Evolutionary conservation across 129 eudicot genomes (phyloP).

Genomic region (Flaveria trinervia): DNA sequence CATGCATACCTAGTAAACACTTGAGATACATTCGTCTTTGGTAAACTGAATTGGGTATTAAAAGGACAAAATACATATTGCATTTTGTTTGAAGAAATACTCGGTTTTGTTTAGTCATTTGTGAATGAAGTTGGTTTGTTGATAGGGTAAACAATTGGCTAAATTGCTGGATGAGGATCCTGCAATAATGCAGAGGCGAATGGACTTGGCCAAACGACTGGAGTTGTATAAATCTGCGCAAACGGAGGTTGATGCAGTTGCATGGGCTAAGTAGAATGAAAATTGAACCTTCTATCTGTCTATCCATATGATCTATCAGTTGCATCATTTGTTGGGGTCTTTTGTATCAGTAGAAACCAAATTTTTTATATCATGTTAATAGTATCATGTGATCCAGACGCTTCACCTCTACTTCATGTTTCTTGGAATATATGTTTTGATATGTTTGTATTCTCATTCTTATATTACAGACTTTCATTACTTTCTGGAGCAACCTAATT

Average conservation of each 20-base stretch:
- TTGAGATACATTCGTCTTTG: too few species aligned
- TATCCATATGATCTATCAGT: neutral
- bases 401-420: too few species aligned
- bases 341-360: neutral
- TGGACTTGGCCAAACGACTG: constrained; percentile 78
- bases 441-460: neutral
- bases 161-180: constrained; percentile 94
- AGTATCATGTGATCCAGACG: neutral
- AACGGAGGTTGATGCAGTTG: constrained; percentile 87
- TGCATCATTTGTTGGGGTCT: neutral
- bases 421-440: neutral
- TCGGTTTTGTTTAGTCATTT: neutral
- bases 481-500: neutral
- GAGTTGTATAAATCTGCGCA: constrained; percentile 89
- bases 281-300: too few species aligned
- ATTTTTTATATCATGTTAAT: neutral
- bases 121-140: neutral
- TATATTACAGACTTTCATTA: neutral
- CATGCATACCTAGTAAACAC: too few species aligned
- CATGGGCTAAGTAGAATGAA: constrained; percentile 76
- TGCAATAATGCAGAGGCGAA: constrained; percentile 83
- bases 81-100: neutral
- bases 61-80: neutral
- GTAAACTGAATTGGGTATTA: neutral
- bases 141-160: constrained; percentile 79